phyloP scores from a whole-genome alignment of 306 rosid genomes.

The Elaeagnus macrophylla region DNA sequence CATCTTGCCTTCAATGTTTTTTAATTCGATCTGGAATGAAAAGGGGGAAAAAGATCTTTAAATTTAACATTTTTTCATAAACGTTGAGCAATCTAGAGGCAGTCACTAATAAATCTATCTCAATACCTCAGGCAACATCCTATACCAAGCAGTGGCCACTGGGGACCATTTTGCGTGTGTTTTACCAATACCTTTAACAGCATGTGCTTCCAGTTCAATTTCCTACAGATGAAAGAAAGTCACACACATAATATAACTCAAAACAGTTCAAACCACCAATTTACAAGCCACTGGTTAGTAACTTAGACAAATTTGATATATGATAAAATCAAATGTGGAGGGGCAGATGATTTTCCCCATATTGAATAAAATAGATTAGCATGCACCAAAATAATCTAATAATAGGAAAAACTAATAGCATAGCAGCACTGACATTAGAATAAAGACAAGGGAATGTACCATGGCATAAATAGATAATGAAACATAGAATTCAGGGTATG shows the following conservation, averaged over 20 bases:
- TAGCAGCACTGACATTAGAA: not conserved
- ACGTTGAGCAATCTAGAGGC: not conserved
- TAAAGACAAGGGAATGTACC: not conserved
- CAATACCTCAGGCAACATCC: constrained; percentile 94
- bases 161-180: constrained; percentile 99
- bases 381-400: not conserved
- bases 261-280: too few relatives aligned
- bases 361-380: not conserved
- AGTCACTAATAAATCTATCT: constrained; percentile 8
- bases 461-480: too few relatives aligned
- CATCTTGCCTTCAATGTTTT: constrained; percentile 49
- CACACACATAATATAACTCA: not conserved
- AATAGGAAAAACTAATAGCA: not conserved
- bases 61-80: constrained; percentile 3
- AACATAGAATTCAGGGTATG: too few relatives aligned
- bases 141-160: constrained; percentile 92
- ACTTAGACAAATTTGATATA: too few relatives aligned
- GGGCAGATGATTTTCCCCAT: too few relatives aligned
- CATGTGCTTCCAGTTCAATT: constrained; percentile 94
- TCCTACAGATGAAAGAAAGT: constrained; percentile 39
- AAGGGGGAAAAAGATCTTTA: constrained; percentile 1
- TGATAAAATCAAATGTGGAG: too few relatives aligned
- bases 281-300: too few relatives aligned
- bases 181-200: constrained; percentile 90
- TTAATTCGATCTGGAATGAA: constrained; percentile 47